Base-by-base conservation (phyloP, 2,329 filamentous ascomycete species). In the Alternaria longipes region DNA sequence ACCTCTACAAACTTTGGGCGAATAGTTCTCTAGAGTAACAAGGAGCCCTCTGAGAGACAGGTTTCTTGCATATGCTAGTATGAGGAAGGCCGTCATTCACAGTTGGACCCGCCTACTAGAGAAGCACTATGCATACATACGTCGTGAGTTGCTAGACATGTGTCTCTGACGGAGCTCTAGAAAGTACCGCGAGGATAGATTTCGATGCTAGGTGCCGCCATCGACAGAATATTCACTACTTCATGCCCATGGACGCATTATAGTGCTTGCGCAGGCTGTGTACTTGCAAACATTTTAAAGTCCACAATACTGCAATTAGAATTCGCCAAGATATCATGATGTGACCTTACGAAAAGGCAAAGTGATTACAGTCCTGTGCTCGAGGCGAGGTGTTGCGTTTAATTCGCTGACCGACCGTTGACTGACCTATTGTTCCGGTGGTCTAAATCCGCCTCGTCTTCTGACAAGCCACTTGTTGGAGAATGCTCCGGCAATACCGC, bases 401-500 rank as follows among this genome's bases (percentile, higher is more conserved):
- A 32, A 26, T 30, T 26, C 28, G 51, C 36, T 32, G 51, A 34
- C 5, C 16, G 26, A n/a, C 20, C 51, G 28, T 18, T 54, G 38
- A 16, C 20, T 54, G 38, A 16, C 20, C 26, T 34, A 32, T 11
- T 32, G 30, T 51, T 54, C 46, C 44, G 36, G 44, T 46, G 49
- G 51, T 53, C 20, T 42, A 54, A 45, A 34, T 46, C 45, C 30
- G 54, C 54, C 18, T 57, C 11, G 41, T 28, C 41, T 49, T 45
- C 26, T 41, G 14, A 57, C 34, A 47, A 52, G 54, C 30, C 38
- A 34, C 36, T 24, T 34, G 52, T 53, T 60, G 41, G 50, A 50
- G 44, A 45, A 50, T 54, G 47, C 47, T 54, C 50, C 58, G 57
- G 55, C 56, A 47, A 51, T 42, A 47, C 58, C 50, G 44, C 51